phyloP scores from a whole-genome alignment of 441 rosid species.

The Jatropha multifida region DNA sequence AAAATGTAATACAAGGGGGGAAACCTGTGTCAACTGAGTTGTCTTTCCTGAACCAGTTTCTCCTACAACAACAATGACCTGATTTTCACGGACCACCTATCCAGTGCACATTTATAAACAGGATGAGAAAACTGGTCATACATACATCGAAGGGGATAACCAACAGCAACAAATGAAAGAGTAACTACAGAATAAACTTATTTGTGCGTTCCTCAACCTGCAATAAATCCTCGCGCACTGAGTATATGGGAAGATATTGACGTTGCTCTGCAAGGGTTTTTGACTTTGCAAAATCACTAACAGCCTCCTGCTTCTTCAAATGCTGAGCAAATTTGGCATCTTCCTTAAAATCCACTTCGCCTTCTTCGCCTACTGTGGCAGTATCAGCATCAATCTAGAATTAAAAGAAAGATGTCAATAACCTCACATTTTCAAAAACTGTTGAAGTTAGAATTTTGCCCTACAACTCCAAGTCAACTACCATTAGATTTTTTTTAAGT shows the following conservation, averaged over 20 bases:
- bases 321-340: constrained; percentile 93
- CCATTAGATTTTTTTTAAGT: too few species aligned
- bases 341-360: constrained; percentile 88
- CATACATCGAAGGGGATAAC: constrained; percentile 3
- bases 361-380: constrained; percentile 88
- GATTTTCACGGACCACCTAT: constrained; percentile 94
- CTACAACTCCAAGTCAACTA: too few species aligned
- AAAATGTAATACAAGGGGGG: too few species aligned
- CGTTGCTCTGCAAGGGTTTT: constrained; percentile 80
- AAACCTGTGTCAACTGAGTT: constrained; percentile 88
- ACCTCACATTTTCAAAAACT: neutral
- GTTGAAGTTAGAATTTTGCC: neutral
- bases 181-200: constrained; percentile 22
- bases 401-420: constrained; percentile 14
- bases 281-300: constrained; percentile 90
- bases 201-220: constrained; percentile 54
- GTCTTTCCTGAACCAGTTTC: constrained; percentile 99
- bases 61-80: constrained; percentile 85
- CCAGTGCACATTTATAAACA: constrained; percentile 18
- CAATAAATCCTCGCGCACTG: constrained; percentile 89
- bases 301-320: constrained; percentile 89
- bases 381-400: constrained; percentile 93
- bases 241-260: constrained; percentile 91
- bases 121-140: constrained; percentile 24
- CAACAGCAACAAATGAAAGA: neutral